Conservation (phyloP, 495 filamentous ascomycete species). For the Amniculicola lignicola region DNA sequence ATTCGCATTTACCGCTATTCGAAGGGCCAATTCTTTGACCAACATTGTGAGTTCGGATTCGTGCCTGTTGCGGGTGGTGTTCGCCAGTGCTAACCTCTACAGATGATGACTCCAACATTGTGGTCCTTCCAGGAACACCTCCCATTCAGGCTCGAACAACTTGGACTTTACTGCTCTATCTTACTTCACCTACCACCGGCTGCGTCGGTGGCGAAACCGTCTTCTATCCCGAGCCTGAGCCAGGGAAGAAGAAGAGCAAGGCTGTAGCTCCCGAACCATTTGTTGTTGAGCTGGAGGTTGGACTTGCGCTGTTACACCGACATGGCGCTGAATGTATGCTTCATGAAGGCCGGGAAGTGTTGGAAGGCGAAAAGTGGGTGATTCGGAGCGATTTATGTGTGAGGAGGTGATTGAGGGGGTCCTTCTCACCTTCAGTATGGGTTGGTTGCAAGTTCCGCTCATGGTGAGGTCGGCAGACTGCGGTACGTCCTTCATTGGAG, state of each 20-base stretch:
- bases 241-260: constrained; percentile 45
- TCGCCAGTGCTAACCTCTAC: no score
- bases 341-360: constrained; percentile 81
- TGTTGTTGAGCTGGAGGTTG: constrained; percentile 68
- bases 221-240: constrained; percentile 74
- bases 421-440: no score
- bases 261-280: constrained; percentile 50
- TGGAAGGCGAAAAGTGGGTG: constrained; percentile 86
- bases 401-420: no score
- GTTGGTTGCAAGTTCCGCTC: no score
- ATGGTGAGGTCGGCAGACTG: no score
- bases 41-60: constrained; percentile 65
- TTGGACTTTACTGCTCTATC: constrained; percentile 88
- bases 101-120: constrained; percentile 77
- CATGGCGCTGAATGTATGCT: constrained; percentile 88
- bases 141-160: constrained; percentile 70
- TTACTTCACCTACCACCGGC: constrained; percentile 65
- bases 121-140: constrained; percentile 53
- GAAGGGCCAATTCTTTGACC: constrained; percentile 82
- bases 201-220: constrained; percentile 84
- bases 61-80: neutral
- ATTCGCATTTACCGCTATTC: constrained; percentile 90
- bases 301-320: constrained; percentile 80
- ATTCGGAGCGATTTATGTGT: constrained; percentile 85
- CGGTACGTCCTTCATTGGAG: no score